A percentile compares a stretch with the other conserved stretches of the same genome.
Evolutionary conservation across 2,329 filamentous ascomycete genomes (phyloP).

Genomic region (Diplodia sapinea): DNA sequence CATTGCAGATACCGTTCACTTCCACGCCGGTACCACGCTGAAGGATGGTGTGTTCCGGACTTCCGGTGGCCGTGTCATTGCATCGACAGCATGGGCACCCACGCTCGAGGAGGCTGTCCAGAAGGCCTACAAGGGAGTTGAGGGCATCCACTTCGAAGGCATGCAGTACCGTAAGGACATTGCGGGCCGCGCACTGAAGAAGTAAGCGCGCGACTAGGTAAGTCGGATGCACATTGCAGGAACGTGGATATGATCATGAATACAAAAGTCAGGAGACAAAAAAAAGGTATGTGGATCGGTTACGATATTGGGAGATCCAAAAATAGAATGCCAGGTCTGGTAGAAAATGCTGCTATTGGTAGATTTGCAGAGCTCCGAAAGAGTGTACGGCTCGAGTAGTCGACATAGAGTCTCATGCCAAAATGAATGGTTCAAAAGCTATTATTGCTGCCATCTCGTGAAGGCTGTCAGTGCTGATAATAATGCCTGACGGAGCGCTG

Average conservation of each 20-base stretch:
- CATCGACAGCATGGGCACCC: slow-evolving; percentile 78
- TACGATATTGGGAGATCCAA: slow-evolving; percentile 23
- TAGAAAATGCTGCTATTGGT: background rate
- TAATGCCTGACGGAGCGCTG: background rate
- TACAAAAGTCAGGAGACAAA: slow-evolving; percentile 24
- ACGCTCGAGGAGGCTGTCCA: slow-evolving; percentile 82
- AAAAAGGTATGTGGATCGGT: slow-evolving; percentile 24
- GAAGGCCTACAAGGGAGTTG: slow-evolving; percentile 84
- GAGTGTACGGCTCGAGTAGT: background rate
- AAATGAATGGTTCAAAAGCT: background rate
- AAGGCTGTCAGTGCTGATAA: background rate
- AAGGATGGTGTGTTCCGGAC: slow-evolving; percentile 70
- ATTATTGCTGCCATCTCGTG: background rate
- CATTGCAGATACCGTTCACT: slow-evolving; percentile 67
- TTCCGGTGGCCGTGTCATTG: slow-evolving; percentile 89
- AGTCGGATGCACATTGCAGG: slow-evolving; percentile 7
- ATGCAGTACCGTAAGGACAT: slow-evolving; percentile 96
- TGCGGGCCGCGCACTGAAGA: slow-evolving; percentile 60
- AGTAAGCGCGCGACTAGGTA: slow-evolving; percentile 31
- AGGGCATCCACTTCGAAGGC: slow-evolving; percentile 79
- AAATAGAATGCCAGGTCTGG: slow-evolving; percentile 18
- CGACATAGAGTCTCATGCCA: background rate
- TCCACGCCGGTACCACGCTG: slow-evolving; percentile 86
- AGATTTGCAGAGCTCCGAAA: background rate
- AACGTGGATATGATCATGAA: slow-evolving; percentile 6